A percentile compares a stretch with the other conserved stretches of the same genome.
Evolutionary conservation across 331 rosid species (phyloP).

Genomic region (Malus hybrid): DNA sequence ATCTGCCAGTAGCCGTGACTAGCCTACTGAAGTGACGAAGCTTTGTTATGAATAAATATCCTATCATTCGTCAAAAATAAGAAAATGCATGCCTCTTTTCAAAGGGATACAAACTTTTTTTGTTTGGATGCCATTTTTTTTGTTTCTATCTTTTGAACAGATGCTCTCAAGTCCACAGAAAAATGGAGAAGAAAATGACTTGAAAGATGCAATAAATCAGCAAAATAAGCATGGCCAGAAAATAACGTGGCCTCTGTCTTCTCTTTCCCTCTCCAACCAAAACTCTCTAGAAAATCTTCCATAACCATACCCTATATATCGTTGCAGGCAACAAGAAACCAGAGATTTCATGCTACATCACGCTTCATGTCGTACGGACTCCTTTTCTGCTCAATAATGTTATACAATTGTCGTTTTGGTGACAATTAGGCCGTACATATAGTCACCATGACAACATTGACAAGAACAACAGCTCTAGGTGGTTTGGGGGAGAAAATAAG

Average conservation of each 20-base stretch:
- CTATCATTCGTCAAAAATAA: not conserved
- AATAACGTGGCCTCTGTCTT: not conserved
- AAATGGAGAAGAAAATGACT: constrained; percentile 6
- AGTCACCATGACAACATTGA: constrained; percentile 15
- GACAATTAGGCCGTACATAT: too few species aligned
- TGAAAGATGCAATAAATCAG: not conserved
- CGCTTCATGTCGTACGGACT: not conserved
- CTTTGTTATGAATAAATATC: not conserved
- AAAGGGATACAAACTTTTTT: not conserved
- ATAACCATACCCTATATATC: not conserved
- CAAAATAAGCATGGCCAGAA: constrained; percentile 3
- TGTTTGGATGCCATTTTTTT: not conserved
- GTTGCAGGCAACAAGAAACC: not conserved
- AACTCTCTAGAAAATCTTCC: constrained; percentile 11
- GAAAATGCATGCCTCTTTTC: not conserved
- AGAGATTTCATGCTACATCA: not conserved
- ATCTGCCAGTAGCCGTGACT: not conserved
- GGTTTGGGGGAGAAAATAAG: constrained; percentile 13
- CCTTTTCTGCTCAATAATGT: not conserved
- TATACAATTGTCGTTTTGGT: not conserved
- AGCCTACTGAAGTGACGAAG: not conserved
- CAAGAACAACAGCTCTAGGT: constrained; percentile 3
- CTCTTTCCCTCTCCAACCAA: not conserved
- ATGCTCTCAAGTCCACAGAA: not conserved
- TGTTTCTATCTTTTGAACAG: not conserved